Base-by-base conservation (phyloP, 1,284 basidiomycete species). In the Athelia sp. region DNA sequence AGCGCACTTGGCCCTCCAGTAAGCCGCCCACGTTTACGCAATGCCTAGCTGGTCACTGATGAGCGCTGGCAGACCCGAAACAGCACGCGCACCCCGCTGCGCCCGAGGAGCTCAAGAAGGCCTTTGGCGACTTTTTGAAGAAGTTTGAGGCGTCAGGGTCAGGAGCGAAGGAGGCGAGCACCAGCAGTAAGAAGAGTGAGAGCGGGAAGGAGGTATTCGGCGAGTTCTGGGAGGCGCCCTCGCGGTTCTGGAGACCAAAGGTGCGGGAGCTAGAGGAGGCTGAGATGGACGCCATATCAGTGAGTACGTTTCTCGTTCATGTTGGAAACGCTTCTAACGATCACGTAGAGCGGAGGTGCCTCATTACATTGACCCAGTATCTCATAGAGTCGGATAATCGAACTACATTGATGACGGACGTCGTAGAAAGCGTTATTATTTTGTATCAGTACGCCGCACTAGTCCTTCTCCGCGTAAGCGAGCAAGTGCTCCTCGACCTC, bases 401-500 rank as follows among this genome's bases (percentile, higher is more conserved):
- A n/a, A n/a, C n/a, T 6, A 29, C 26, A 29, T 13, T 29, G 26
- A 4, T 29, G 26, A 13, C 13, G 26, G 26, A 29, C 13, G 13
- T 29, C 6, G 6, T 29, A 6, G 26, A 6, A 13, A 29, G 26
- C 26, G 26, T 29, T 29, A n/a, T 40, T 8, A 21, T 40, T 40
- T 40, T n/a, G 8, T 40, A 40, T 40, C n/a, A 40, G n/a, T 17
- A 21, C 36, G n/a, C 36, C 10, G 6, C 8, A 26, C 17, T 57
- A 95, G 69, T 97, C 93, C 74, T 92, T 95, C 80, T 98, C 94
- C 35, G 92, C 93, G 54, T 96, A 93, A 53, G 92, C 87, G 50
- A 93, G 72, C 67, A 97, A 69, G 71, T 93, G 85, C 62, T 82
- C 75, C 66, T 93, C 91, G 46, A 94, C 84, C 71, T 98, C 93